Evolutionary conservation across 1,284 basidiomycete species (phyloP).

Genomic region (Moesziomyces sp.): DNA sequence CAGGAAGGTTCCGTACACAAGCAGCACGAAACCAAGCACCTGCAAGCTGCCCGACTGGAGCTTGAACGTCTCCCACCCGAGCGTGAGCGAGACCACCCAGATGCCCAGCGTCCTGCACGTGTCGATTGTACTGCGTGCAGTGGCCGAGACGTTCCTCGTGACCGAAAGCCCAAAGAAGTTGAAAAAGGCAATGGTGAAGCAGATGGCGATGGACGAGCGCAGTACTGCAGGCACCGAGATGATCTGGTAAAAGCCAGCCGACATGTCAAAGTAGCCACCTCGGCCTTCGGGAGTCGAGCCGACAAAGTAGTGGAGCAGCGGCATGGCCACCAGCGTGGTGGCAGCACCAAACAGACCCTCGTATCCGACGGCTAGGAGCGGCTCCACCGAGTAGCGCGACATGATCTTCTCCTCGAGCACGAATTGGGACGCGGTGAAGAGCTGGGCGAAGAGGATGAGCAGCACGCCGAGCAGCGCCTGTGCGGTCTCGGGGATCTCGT

Average conservation of each 20-base stretch:
- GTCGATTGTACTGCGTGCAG: conserved; percentile 77
- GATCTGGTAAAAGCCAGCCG: conserved; percentile 90
- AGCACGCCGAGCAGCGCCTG: conserved; percentile 75
- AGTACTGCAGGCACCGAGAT: conserved; percentile 81
- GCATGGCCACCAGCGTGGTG: conserved; percentile 80
- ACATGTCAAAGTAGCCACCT: conserved; percentile 89
- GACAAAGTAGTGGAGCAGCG: conserved; percentile 74
- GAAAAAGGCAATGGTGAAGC: conserved; percentile 81
- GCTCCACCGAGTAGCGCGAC: conserved; percentile 84
- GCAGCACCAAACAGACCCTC: conserved; percentile 91
- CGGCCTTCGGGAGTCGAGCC: conserved; percentile 71
- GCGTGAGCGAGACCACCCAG: conserved; percentile 68
- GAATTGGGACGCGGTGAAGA: conserved; percentile 91
- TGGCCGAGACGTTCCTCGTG: conserved; percentile 72
- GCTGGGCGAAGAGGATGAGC: conserved; percentile 93
- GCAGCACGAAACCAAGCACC: conserved; percentile 84
- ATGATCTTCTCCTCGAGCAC: conserved; percentile 88
- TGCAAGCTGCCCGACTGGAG: conserved; percentile 87
- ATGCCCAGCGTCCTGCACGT: conserved; percentile 94
- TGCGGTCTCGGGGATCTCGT: conserved; percentile 51
- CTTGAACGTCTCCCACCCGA: conserved; percentile 88
- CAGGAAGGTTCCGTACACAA: conserved; percentile 77
- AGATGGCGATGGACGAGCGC: conserved; percentile 76
- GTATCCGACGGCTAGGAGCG: conserved; percentile 90
- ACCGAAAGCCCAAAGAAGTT: conserved; percentile 95